Evolutionary conservation across 768 basidiomycete species (phyloP).

Genomic region (Epithele typhae): DNA sequence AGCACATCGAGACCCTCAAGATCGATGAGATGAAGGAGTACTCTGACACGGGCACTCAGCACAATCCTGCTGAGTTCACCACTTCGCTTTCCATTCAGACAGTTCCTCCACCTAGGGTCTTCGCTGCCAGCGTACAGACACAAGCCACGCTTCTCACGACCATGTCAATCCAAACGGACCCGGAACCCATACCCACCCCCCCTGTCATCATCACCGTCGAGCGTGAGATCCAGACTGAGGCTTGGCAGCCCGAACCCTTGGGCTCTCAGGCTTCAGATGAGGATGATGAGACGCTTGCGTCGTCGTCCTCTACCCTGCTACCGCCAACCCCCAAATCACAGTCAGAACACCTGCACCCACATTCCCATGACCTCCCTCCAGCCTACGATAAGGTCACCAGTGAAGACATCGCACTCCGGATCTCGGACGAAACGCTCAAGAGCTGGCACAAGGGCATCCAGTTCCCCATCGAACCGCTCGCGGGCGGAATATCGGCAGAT

Average conservation of each 20-base stretch:
- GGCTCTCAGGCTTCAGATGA: constrained; percentile 39
- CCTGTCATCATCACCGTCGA: constrained; percentile 33
- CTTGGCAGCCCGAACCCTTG: constrained; percentile 25
- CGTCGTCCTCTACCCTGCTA: constrained; percentile 68
- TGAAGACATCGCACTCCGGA: constrained; percentile 39
- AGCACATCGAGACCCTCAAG: constrained; percentile 39
- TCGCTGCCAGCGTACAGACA: constrained; percentile 52
- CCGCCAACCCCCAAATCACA: constrained; percentile 65
- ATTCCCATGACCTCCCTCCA: constrained; percentile 58
- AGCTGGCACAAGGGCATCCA: constrained; percentile 66
- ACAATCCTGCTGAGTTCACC: constrained; percentile 53
- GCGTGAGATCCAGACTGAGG: constrained; percentile 66
- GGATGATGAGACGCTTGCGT: constrained; percentile 55
- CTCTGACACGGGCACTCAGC: constrained; percentile 68
- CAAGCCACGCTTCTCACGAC: constrained; percentile 29
- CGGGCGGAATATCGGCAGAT: constrained; percentile 61
- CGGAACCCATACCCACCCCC: constrained; percentile 25
- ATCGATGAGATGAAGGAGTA: constrained; percentile 71
- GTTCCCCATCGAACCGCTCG: constrained; percentile 38
- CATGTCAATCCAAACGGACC: constrained; percentile 37
- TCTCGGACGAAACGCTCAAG: constrained; percentile 55
- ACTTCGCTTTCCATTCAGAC: constrained; percentile 52
- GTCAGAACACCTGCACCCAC: constrained; percentile 30
- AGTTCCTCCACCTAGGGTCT: constrained; percentile 48
- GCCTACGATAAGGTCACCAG: constrained; percentile 62